Percentiles rank a stretch among this genome's conserved stretches.
phyloP scores from a whole-genome alignment of 1,284 basidiomycete genomes.

The Ganoderma lucidum region DNA sequence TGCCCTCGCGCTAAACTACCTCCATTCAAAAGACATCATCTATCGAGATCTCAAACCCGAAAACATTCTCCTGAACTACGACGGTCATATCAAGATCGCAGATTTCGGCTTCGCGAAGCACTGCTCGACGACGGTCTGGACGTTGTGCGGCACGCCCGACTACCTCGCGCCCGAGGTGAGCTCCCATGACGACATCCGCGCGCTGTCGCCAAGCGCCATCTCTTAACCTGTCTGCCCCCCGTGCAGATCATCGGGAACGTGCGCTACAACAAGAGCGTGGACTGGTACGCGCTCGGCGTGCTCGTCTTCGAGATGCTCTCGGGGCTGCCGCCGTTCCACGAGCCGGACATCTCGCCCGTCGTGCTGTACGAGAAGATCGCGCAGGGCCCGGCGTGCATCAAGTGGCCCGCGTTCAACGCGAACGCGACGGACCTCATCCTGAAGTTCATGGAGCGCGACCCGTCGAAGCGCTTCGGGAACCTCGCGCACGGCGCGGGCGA shows the following conservation, averaged over 20 bases:
- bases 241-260: slow-evolving; percentile 83
- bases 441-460: slow-evolving; percentile 90
- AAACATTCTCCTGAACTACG: slow-evolving; percentile 92
- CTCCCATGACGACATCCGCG: slow-evolving; percentile 2
- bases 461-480: slow-evolving; percentile 94
- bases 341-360: slow-evolving; percentile 70
- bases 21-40: slow-evolving; percentile 92
- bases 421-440: slow-evolving; percentile 90
- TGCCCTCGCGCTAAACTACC: slow-evolving; percentile 91
- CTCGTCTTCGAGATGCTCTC: slow-evolving; percentile 98
- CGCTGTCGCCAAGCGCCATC: no score
- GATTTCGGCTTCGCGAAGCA: slow-evolving; percentile 98
- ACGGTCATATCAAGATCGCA: slow-evolving; percentile 98
- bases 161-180: slow-evolving; percentile 91
- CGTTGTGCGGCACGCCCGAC: slow-evolving; percentile 97
- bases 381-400: slow-evolving; percentile 77
- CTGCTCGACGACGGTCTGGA: slow-evolving; percentile 94
- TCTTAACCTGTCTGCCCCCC: neutral
- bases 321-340: slow-evolving; percentile 83
- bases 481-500: slow-evolving; percentile 92
- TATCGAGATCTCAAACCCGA: slow-evolving; percentile 99
- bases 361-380: slow-evolving; percentile 84
- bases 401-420: slow-evolving; percentile 91
- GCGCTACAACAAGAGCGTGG: slow-evolving; percentile 97
- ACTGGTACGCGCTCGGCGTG: slow-evolving; percentile 99